Evolutionary conservation across 176 grass and related monocot genomes (phyloP), one percentile per base, ranked within the genome.

Genomic region (Musa schizocarpa): DNA sequence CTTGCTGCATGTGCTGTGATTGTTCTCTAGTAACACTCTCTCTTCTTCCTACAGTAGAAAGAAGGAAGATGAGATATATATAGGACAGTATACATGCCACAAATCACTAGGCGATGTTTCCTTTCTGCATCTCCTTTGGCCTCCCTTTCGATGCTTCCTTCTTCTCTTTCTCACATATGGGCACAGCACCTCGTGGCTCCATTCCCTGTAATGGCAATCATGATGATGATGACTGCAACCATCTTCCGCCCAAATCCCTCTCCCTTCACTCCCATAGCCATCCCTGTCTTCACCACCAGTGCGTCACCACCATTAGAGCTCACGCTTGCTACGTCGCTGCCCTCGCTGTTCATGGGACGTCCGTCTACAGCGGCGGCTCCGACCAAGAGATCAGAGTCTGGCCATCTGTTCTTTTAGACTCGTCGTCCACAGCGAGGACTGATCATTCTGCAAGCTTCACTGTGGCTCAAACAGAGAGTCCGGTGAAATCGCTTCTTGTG

Each of bases 291-390:
- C 63, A 61, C 2, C 24, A 81, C 58, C 77, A 74, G 23, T 85
- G 83, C 84, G 9, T 86, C 24, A 55, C 85, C 80, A 92, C 92
- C 19, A 26, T 96, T 63, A 78, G 61, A 34, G 85, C 77, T 11
- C 83, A 84, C 58, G 80, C 83, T 65, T 96, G 86, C 82, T 91
- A 91, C 58, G 65, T 96, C 81, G 88, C 92, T 5, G 62, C 79
- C 52, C 79, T 96, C 70, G 77, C 79, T 34, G 14, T 78, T 6
- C 64, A 84, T 23, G 74, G 75, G 2, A 64, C 54, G 53, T 81
- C 82, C 20, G 74, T 92, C 49, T 81, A 83, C 52, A 63, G 63
- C 71, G 82, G 81, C 52, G 89, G 86, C 23, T 78, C 89, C 10
- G 92, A 92, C n/a, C 76, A 81, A 2, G 70, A 76, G 23, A 81